A percentile compares a stretch with the other conserved stretches of the same genome.
Conservation (phyloP, 305 asterid species). For the Rubia occidens region DNA sequence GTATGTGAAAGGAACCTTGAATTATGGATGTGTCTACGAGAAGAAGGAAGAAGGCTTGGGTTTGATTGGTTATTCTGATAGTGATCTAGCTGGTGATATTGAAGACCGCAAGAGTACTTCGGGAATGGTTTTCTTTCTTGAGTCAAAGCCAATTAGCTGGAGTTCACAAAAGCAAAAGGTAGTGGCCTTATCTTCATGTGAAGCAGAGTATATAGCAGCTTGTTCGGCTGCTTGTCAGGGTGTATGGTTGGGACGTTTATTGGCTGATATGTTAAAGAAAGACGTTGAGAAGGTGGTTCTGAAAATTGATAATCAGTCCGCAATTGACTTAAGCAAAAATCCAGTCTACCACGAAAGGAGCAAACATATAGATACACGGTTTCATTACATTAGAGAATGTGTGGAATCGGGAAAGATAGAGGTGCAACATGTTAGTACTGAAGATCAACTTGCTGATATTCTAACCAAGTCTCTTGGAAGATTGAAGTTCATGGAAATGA, state of each 20-base stretch:
- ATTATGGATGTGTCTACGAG: neutral
- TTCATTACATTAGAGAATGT: too few species aligned
- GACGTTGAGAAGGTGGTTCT: neutral
- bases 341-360: too few species aligned
- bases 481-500: neutral
- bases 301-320: neutral
- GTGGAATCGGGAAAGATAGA: too few species aligned
- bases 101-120: neutral
- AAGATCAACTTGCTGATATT: neutral
- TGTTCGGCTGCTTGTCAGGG: neutral
- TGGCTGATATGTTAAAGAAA: neutral
- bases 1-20: too few species aligned
- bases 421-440: too few species aligned
- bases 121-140: neutral
- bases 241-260: neutral
- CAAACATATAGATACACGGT: too few species aligned
- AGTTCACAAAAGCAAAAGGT: neutral
- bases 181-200: neutral
- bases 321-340: neutral
- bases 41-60: neutral
- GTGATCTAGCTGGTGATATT: neutral
- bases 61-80: neutral
- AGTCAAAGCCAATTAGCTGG: neutral
- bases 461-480: neutral
- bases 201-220: too few species aligned